A percentile compares a stretch with the other conserved stretches of the same genome.
These are phyloP conservation scores for Aureobasidium sp. DNA, from an alignment of 2,329 filamentous ascomycete species.

Conservation along the genomic window DNA sequence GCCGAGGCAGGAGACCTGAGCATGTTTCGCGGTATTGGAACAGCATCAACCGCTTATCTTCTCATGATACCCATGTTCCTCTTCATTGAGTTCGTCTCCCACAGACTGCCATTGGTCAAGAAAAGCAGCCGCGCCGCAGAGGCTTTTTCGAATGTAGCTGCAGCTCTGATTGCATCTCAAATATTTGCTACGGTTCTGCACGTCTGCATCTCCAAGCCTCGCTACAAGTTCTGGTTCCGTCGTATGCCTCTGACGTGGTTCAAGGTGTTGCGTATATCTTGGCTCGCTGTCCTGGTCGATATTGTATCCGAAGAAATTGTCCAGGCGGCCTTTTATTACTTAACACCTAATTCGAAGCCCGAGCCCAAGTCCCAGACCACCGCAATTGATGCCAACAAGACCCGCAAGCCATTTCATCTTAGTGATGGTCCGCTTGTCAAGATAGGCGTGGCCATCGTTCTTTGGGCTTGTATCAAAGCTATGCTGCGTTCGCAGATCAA, in stretches of 20 bases:
- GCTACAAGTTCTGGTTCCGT: conserved; percentile 17
- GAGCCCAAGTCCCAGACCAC: neutral
- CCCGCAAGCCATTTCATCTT: neutral
- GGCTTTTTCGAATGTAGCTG: neutral
- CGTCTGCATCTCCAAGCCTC: conserved; percentile 16
- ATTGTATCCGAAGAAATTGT: neutral
- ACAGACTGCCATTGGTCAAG: neutral
- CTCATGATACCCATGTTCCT: neutral
- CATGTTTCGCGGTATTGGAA: conserved; percentile 14
- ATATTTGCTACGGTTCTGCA: conserved; percentile 1
- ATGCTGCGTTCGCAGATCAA: neutral
- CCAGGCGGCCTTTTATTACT: neutral
- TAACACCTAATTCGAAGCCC: neutral
- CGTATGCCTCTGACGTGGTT: conserved; percentile 16
- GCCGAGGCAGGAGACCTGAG: conserved; percentile 11
- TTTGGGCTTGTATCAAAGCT: neutral
- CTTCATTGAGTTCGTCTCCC: neutral
- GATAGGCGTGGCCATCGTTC: neutral
- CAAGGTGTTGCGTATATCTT: conserved; percentile 1
- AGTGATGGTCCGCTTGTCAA: neutral
- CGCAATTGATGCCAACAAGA: neutral
- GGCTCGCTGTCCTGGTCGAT: neutral
- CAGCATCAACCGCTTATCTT: neutral
- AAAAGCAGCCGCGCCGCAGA: neutral
- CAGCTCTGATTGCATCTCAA: neutral